Conservation (phyloP, 345 rosid species). For the Excoecaria cochinchinensis region DNA sequence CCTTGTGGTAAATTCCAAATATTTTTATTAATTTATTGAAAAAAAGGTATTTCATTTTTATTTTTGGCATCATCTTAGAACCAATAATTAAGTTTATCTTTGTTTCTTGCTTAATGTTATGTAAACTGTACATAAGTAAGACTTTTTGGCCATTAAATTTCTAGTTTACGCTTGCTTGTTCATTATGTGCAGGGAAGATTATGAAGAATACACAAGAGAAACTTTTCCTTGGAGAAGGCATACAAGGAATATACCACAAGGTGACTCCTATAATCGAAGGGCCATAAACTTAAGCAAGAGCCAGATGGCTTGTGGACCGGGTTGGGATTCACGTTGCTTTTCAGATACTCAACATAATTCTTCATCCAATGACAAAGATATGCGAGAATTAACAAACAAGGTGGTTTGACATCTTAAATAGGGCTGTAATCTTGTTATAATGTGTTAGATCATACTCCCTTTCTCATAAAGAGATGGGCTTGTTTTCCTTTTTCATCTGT, state of each 20-base stretch:
- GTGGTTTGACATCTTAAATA: conserved; percentile 32
- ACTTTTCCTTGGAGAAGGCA: conserved; percentile 83
- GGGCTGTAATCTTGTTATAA: not conserved
- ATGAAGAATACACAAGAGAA: conserved; percentile 48
- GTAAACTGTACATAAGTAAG: not conserved
- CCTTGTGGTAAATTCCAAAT: not conserved
- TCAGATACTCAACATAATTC: conserved; percentile 47
- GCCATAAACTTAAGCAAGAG: conserved; percentile 43
- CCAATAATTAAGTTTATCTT: conserved; percentile 4
- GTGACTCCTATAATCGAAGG: conserved; percentile 44
- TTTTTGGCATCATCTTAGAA: not conserved
- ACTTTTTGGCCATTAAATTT: conserved; percentile 5
- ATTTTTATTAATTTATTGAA: too few species aligned
- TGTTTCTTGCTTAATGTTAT: conserved; percentile 8
- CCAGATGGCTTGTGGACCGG: conserved; percentile 30
- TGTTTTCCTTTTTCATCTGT: too few species aligned
- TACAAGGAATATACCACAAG: conserved; percentile 46
- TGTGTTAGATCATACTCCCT: not conserved
- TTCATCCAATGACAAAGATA: conserved; percentile 43
- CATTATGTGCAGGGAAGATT: conserved; percentile 55
- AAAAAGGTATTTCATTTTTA: too few species aligned
- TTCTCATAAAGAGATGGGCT: too few species aligned
- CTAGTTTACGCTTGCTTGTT: not conserved
- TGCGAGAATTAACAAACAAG: conserved; percentile 45
- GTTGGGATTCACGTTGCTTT: conserved; percentile 41